phyloP scores from a whole-genome alignment of 2,329 filamentous ascomycete genomes.

The Pseudocercospora musae region DNA sequence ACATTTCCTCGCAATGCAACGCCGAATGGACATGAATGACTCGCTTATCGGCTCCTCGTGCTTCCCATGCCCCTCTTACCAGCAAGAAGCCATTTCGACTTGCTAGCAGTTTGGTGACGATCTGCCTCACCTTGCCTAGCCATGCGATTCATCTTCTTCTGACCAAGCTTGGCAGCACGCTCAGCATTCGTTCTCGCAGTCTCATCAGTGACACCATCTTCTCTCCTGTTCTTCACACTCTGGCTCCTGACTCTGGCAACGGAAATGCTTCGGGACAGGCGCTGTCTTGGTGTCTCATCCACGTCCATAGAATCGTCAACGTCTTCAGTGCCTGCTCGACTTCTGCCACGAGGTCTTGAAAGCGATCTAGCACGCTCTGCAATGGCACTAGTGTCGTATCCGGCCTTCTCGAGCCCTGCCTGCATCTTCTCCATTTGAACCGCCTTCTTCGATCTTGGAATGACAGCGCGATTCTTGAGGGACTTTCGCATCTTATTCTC shows the following conservation, averaged over 20 bases:
- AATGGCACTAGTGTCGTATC: constrained; percentile 76
- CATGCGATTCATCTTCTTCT: constrained; percentile 99
- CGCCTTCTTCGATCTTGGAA: constrained; percentile 77
- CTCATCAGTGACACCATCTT: constrained; percentile 72
- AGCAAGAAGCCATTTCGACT: constrained; percentile 87
- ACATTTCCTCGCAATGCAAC: not conserved
- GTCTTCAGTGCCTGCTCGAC: constrained; percentile 52
- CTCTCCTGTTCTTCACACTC: constrained; percentile 64
- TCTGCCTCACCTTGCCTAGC: constrained; percentile 95
- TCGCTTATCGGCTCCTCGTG: constrained; percentile 46
- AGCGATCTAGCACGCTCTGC: constrained; percentile 68
- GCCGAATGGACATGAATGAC: not conserved
- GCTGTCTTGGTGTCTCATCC: constrained; percentile 40
- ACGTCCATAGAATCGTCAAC: constrained; percentile 71
- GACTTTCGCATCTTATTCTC: constrained; percentile 93
- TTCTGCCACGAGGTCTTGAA: constrained; percentile 68
- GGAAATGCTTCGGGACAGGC: constrained; percentile 50
- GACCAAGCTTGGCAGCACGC: constrained; percentile 78
- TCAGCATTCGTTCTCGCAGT: constrained; percentile 73
- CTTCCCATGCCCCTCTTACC: constrained; percentile 95
- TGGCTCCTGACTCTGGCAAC: constrained; percentile 68
- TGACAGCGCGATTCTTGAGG: constrained; percentile 93
- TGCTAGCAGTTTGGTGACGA: constrained; percentile 75
- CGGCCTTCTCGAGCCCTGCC: constrained; percentile 76
- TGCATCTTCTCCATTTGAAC: constrained; percentile 86